Evolutionary conservation across 768 basidiomycete species (phyloP).

Genomic region (Leccinum longicurvipes): DNA sequence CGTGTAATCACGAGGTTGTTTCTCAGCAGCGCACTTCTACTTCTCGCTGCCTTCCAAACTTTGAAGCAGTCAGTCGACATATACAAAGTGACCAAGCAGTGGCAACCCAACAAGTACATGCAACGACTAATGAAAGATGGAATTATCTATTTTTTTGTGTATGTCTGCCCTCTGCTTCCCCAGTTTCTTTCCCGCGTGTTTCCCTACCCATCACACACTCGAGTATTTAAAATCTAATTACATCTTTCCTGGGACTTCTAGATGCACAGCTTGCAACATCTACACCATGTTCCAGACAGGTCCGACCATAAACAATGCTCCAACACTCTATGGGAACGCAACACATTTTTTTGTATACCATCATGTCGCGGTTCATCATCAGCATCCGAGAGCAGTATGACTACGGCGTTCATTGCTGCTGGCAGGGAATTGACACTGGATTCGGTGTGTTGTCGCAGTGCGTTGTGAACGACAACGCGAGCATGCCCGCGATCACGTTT

Average conservation of each 20-base stretch:
- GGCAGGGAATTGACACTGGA: neutral
- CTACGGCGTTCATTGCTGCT: neutral
- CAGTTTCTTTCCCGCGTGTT: neutral
- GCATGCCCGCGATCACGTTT: neutral
- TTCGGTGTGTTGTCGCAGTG: neutral
- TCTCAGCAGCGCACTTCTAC: neutral
- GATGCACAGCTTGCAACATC: too few relatives aligned
- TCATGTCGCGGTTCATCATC: neutral
- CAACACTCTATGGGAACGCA: neutral
- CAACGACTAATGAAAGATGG: slow-evolving; percentile 2
- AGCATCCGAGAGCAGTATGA: neutral
- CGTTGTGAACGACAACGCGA: neutral
- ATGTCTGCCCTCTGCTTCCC: neutral
- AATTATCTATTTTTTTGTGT: slow-evolving; percentile 8
- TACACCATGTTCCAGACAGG: neutral
- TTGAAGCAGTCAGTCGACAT: neutral
- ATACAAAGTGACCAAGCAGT: slow-evolving; percentile 5
- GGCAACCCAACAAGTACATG: slow-evolving; percentile 9
- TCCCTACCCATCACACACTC: neutral
- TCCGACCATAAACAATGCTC: neutral
- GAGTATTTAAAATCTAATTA: neutral
- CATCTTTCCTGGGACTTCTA: neutral
- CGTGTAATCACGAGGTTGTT: neutral
- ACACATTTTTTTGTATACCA: neutral
- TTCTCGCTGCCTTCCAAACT: neutral